These are phyloP conservation scores for Rheum nobile DNA, from an alignment of 148 eudicot genomes.

Conservation along the genomic window DNA sequence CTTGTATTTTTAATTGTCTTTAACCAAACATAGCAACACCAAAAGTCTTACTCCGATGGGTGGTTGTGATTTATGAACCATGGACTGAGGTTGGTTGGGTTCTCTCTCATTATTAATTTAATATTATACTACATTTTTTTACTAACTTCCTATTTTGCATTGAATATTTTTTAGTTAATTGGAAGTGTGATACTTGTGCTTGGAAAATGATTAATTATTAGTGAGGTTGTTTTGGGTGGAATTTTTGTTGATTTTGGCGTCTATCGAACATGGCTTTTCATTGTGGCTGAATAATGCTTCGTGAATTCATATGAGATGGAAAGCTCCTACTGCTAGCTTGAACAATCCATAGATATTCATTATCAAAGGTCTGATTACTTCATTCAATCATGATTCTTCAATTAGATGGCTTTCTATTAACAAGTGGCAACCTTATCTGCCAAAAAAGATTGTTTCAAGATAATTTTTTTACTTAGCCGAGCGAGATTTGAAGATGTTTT, in stretches of 20 bases:
- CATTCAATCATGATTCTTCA: no score
- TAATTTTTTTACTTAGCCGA: background rate
- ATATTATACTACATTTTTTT: background rate
- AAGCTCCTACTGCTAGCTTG: conserved; percentile 25
- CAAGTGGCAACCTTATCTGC: no score
- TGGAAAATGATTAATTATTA: background rate
- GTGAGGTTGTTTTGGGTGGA: background rate
- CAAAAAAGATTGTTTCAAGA: no score
- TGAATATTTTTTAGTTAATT: background rate
- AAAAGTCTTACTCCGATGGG: no score
- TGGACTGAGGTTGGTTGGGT: conserved; percentile 78
- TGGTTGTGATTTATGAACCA: no score
- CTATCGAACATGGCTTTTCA: conserved; percentile 20
- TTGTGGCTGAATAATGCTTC: conserved; percentile 41
- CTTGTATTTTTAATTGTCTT: no score
- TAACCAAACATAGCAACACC: no score
- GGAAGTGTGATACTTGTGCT: background rate
- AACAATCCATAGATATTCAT: conserved; percentile 22
- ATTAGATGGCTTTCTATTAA: no score
- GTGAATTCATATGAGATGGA: conserved; percentile 23
- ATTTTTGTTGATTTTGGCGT: background rate
- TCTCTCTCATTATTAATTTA: background rate
- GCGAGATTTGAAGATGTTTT: conserved; percentile 11
- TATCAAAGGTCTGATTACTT: conserved; percentile 21
- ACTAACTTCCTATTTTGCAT: background rate